Percentiles rank a stretch among this genome's conserved stretches.
phyloP scores from a whole-genome alignment of 2,329 filamentous ascomycete species.

The Cryphonectria japonica region DNA sequence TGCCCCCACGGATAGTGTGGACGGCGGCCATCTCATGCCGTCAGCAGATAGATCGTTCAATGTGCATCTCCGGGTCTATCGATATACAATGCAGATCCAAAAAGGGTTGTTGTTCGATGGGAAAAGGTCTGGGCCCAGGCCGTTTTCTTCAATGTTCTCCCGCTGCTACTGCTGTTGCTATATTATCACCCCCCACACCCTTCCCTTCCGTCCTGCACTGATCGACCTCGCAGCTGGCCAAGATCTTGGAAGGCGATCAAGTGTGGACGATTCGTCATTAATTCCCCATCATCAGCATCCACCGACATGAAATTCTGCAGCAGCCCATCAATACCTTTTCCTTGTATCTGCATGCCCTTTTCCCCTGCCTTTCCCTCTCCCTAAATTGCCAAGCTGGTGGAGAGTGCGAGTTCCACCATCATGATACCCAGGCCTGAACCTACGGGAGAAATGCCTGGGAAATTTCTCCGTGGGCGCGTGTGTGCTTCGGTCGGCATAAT shows the following conservation, averaged over 20 bases:
- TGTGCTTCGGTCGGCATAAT: background rate
- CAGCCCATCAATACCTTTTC: background rate
- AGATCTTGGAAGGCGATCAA: background rate
- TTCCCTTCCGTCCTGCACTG: background rate
- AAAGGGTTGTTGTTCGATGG: background rate
- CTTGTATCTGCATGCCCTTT: background rate
- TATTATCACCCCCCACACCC: background rate
- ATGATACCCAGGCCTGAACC: background rate
- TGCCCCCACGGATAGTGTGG: background rate
- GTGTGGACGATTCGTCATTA: background rate
- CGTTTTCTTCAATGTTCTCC: too few species aligned
- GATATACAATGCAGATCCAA: background rate
- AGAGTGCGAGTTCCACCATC: background rate
- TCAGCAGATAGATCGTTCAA: background rate
- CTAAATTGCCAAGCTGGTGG: too few species aligned
- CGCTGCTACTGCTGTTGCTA: background rate
- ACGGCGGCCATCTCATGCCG: background rate
- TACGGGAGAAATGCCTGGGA: background rate
- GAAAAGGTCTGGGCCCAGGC: background rate
- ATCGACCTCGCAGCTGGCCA: background rate
- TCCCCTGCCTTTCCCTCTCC: background rate
- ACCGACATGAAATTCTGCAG: background rate
- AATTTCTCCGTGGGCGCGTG: background rate
- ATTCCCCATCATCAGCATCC: background rate
- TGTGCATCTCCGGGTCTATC: background rate